Base-by-base conservation (phyloP, 345 rosid genomes). In the Aquilaria sinensis region DNA sequence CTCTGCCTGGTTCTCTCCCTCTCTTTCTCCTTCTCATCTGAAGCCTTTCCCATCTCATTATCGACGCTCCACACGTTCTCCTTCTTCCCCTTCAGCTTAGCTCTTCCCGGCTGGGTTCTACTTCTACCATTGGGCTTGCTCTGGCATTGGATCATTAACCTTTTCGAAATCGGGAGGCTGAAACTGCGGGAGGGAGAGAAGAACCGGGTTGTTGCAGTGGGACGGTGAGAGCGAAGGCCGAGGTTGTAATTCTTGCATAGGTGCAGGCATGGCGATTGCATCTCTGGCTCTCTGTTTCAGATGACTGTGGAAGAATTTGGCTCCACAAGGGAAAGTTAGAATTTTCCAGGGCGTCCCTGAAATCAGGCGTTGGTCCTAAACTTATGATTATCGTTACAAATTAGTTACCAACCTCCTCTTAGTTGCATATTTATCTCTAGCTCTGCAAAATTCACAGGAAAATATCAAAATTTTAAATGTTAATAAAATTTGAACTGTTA, bases 11-110 rank as follows among this genome's bases (percentile, higher is more conserved):
- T 66, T 16, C 69, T 77, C 56, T 29, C 70, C 52, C 37, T 70
- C 64, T 58, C 77, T 63, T 72, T 70, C 58, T 73, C 79, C 56
- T 47, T 55, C 60, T 68, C 69, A 2, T 58, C 57, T 8, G 57
- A 59, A 1, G 72, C 43, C 68, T 77, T 80, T 10, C 77, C 87
- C 60, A 60, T 66, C 47, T 89, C 94, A 74, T 90, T 88, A 68
- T 90, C 98, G 10, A 86, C 64, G 71, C 96, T 88, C 97, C 98
- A 81, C 54, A 72, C 77, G 52, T 93, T 93, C 11, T 86, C 92
- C 62, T 86, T 81, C n/a, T 64, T 79, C 1, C 87, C 96, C 77
- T 72, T 82, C 56, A 72, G 62, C 30, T 58, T 66, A 51, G 67
- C 68, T 65, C 74, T 72, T 67, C 66, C 74, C 43, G 62, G 57